Base-by-base conservation (phyloP, 2,329 filamentous ascomycete species). In the Byssochlamys sp. region DNA sequence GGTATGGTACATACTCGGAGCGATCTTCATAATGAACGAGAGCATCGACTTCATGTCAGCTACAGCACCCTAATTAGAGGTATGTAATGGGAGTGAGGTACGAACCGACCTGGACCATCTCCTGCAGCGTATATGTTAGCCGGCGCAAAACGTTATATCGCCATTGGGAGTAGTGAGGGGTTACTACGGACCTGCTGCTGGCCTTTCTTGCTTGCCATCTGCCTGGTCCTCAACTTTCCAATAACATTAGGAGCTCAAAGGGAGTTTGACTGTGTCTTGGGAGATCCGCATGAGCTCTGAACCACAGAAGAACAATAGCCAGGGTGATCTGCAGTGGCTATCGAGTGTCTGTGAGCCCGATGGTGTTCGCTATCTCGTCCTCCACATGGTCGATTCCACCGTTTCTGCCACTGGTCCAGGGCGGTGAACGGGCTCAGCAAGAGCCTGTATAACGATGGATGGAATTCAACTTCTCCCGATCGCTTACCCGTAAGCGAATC, bases 81-180 rank as follows among this genome's bases (percentile, higher is more conserved):
- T 19, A 55, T 29, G 45, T 55, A 59, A 61, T 53, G 57, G 58
- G 59, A 58, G 59, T 63, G 69, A 69, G 65, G 67, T 67, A 88
- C 86, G 82, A 87, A 97, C 94, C 92, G 80, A 99, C 91, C 88
- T 99, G 92, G 67, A 96, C 90, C 94, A 99, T 99, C 82, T 99
- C 94, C 90, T 97, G 57, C 19, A n/a, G 6, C 27, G 54, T 56
- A 52, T 14, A 24, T 54, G 28, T 57, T 35, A 65, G 62, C 53
- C 39, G 24, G 53, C 29, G 39, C 31, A 31, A 49, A 53, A 54
- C n/a, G 50, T 19, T 4, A 49, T 6, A 52, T 49, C 24, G 24
- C 52, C 49, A 54, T 31, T 50, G 52, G 2, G 25, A 53, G 33
- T 10, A 26, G 26, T n/a, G 60, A 51, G 26, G 54, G 39, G 11